phyloP scores from a whole-genome alignment of 257 asterid species.

The Ballota nigra region DNA sequence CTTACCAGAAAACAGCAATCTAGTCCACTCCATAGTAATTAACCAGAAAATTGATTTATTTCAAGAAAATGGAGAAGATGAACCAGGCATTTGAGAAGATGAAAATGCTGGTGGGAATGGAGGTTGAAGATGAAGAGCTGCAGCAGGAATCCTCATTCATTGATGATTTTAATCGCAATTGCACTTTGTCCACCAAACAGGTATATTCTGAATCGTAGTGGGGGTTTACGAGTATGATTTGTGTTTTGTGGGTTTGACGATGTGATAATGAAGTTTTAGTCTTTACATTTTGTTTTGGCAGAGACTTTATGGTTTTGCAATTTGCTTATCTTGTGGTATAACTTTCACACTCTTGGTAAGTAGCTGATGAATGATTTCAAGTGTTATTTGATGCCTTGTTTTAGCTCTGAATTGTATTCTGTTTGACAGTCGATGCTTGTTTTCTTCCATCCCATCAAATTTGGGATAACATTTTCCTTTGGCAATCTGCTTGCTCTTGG shows the following conservation, averaged over 20 bases:
- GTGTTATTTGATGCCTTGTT: no score
- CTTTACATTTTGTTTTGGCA: constrained; percentile 34
- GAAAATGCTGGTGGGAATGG: constrained; percentile 99
- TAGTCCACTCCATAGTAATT: not conserved
- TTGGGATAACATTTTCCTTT: constrained; percentile 90
- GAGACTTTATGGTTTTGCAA: constrained; percentile 89
- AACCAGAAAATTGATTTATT: not conserved
- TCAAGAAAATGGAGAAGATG: constrained; percentile 75
- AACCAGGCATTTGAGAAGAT: constrained; percentile 84
- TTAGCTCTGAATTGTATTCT: constrained; percentile 15
- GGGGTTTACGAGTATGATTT: constrained; percentile 14
- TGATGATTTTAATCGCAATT: constrained; percentile 84
- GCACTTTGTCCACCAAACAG: constrained; percentile 92
- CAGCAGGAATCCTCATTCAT: constrained; percentile 61
- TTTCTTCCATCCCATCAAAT: constrained; percentile 95
- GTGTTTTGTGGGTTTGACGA: not conserved
- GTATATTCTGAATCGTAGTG: constrained; percentile 28
- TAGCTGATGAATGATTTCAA: no score
- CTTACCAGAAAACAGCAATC: constrained; percentile 16
- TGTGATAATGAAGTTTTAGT: constrained; percentile 8
- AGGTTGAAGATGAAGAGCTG: constrained; percentile 74
- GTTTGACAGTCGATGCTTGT: constrained; percentile 86
- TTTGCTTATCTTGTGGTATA: constrained; percentile 86
- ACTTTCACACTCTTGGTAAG: constrained; percentile 89
- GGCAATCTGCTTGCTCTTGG: constrained; percentile 99